Evolutionary conservation across 2,329 filamentous ascomycete species (phyloP), one percentile per base, ranked within the genome.

Genomic region (Colletotrichum horii): DNA sequence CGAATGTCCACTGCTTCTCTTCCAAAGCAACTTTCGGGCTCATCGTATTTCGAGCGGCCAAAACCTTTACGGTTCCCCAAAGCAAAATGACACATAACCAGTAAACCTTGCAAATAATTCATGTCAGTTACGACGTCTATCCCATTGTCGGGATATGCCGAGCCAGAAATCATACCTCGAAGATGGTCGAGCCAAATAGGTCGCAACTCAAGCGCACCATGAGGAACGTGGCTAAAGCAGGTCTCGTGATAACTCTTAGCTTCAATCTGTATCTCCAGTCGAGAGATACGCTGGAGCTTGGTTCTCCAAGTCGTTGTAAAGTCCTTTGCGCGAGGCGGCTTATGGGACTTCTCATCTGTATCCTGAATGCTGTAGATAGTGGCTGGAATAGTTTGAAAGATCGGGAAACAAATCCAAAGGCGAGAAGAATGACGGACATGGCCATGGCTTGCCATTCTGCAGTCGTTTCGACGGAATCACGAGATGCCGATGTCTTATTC

Each of bases 81-180:
- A 52, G 43, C 6, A 52, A 8, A 22, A 52, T 52, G 6, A 22
- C 11, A 52, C 22, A 22, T 14, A 22, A 22, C n/a, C 43, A 52
- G n/a, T 14, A 48, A 48, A 48, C 6, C 43, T 48, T 48, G 38
- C 19, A 7, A 7, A 2, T 14, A 6, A 0, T 7, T 7, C 43
- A 12, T 48, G n/a, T 48, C 9, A 48, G 43, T 22, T 3, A 12
- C 43, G 43, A 4, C 19, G 1, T 48, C 3, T 12, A 7, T 22
- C 11, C 1, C 11, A 22, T 48, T 12, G 6, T 4, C 14, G 22
- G 19, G 3, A 7, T 14, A 22, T 0, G 11, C 3, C 43, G 7
- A 1, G 6, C 0, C 7, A 14, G n/a, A 22, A 8, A 22, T 14
- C 11, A 3, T 52, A 52, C 11, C 43, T 52, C 43, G 8, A 52